phyloP scores from a whole-genome alignment of 1,139 yeast species.

The Candida tunisiensis region DNA sequence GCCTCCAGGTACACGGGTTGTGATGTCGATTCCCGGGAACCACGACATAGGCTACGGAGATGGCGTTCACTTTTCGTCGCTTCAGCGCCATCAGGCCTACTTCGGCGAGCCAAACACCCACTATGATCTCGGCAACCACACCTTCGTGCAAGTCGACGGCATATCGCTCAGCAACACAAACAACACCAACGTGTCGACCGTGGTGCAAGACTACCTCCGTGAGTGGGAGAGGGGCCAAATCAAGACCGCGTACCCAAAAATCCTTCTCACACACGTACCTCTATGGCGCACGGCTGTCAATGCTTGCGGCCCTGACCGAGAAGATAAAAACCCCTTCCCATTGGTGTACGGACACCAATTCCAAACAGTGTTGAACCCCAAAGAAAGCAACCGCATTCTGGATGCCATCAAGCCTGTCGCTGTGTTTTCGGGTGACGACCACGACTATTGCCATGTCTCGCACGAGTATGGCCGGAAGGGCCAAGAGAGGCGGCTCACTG shows the following conservation, averaged over 20 bases:
- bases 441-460: conserved; percentile 73
- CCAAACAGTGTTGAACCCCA: conserved; percentile 54
- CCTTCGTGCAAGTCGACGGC: conserved; percentile 62
- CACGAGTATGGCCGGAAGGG: conserved; percentile 28
- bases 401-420: conserved; percentile 41
- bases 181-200: conserved; percentile 11
- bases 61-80: conserved; percentile 33
- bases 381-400: conserved; percentile 40
- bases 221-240: too few relatives aligned
- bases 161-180: conserved; percentile 50
- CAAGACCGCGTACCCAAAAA: conserved; percentile 30
- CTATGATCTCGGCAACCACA: conserved; percentile 53
- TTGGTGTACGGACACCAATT: conserved; percentile 59
- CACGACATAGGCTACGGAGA: conserved; percentile 92
- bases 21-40: conserved; percentile 67
- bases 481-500: conserved; percentile 19
- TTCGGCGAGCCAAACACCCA: conserved; percentile 58
- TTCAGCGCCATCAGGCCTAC: conserved; percentile 45
- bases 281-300: conserved; percentile 39
- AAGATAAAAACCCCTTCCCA: conserved; percentile 36
- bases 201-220: conserved; percentile 6
- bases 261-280: conserved; percentile 71
- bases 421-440: conserved; percentile 88
- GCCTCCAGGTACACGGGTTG: conserved; percentile 28
- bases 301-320: conserved; percentile 55